Evolutionary conservation across 2,329 filamentous ascomycete species (phyloP).

Genomic region (Tolypocladium sp.): DNA sequence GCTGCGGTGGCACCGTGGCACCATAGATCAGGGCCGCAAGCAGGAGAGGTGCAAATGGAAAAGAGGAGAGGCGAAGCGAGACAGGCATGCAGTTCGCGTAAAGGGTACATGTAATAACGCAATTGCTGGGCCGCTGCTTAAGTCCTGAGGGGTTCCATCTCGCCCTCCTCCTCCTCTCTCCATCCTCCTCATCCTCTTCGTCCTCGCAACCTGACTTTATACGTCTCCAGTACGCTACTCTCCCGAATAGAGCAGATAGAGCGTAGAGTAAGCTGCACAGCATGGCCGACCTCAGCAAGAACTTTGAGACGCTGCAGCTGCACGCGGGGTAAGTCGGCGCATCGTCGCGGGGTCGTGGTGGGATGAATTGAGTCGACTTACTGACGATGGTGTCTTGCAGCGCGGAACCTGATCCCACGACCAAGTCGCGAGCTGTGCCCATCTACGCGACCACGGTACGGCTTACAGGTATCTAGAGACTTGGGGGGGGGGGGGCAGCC

Average conservation of each 20-base stretch:
- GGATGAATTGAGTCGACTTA: neutral
- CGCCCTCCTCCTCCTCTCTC: neutral
- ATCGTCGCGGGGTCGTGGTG: neutral
- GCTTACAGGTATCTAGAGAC: neutral
- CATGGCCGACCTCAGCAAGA: constrained; percentile 40
- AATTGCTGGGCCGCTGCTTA: neutral
- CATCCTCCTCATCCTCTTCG: constrained; percentile 16
- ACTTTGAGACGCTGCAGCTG: constrained; percentile 80
- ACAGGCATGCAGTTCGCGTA: neutral
- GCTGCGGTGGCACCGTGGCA: neutral
- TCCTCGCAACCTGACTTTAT: too few species aligned
- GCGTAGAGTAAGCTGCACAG: constrained; percentile 4
- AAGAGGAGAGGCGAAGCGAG: neutral
- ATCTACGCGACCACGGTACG: constrained; percentile 83
- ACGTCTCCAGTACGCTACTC: neutral
- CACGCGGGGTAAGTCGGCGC: constrained; percentile 60
- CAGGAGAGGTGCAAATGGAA: neutral
- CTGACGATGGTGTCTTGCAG: constrained; percentile 30
- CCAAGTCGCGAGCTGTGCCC: constrained; percentile 83
- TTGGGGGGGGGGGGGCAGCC: neutral
- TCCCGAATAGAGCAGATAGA: neutral
- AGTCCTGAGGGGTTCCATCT: neutral
- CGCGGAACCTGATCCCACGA: constrained; percentile 69
- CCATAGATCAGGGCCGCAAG: neutral
- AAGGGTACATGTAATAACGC: constrained; percentile 3